phyloP scores from a whole-genome alignment of 2,329 filamentous ascomycete species.

The Xylaria digitata region DNA sequence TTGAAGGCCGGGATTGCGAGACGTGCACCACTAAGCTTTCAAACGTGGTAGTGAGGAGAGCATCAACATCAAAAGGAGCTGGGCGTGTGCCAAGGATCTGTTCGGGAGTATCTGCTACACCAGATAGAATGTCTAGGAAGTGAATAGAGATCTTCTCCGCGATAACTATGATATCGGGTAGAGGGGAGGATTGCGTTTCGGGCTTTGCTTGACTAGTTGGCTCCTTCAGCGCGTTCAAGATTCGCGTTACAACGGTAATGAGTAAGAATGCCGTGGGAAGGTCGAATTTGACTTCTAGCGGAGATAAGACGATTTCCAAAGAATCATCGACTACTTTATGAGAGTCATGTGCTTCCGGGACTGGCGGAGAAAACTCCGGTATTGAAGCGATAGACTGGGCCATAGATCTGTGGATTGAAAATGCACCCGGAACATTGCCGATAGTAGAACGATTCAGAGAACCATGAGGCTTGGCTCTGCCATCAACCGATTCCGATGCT shows the following conservation, averaged over 20 bases:
- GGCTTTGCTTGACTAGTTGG: slow-evolving; percentile 34
- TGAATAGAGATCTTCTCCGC: slow-evolving; percentile 64
- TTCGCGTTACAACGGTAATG: slow-evolving; percentile 61
- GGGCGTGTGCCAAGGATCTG: slow-evolving; percentile 56
- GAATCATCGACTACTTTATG: slow-evolving; percentile 47
- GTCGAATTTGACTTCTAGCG: slow-evolving; percentile 65
- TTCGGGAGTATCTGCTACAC: slow-evolving; percentile 63
- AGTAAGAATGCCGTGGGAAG: slow-evolving; percentile 67
- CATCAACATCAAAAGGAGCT: slow-evolving; percentile 59
- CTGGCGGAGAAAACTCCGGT: slow-evolving; percentile 28
- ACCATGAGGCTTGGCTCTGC: slow-evolving; percentile 10
- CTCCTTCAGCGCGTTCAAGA: slow-evolving; percentile 59
- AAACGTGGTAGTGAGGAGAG: slow-evolving; percentile 64
- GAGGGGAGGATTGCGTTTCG: slow-evolving; percentile 37
- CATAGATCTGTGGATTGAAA: slow-evolving; percentile 60
- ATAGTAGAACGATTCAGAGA: slow-evolving; percentile 50
- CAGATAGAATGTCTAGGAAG: slow-evolving; percentile 66
- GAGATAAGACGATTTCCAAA: slow-evolving; percentile 64
- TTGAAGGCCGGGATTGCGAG: slow-evolving; percentile 45
- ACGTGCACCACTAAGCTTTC: slow-evolving; percentile 56
- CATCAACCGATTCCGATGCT: slow-evolving; percentile 29
- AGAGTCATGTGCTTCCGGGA: slow-evolving; percentile 23
- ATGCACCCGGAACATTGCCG: slow-evolving; percentile 70
- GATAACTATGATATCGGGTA: slow-evolving; percentile 58
- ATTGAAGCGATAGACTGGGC: slow-evolving; percentile 42